A percentile compares a stretch with the other conserved stretches of the same genome.
Conservation (phyloP, 2,329 filamentous ascomycete species). For the Neonectria coccinea region DNA sequence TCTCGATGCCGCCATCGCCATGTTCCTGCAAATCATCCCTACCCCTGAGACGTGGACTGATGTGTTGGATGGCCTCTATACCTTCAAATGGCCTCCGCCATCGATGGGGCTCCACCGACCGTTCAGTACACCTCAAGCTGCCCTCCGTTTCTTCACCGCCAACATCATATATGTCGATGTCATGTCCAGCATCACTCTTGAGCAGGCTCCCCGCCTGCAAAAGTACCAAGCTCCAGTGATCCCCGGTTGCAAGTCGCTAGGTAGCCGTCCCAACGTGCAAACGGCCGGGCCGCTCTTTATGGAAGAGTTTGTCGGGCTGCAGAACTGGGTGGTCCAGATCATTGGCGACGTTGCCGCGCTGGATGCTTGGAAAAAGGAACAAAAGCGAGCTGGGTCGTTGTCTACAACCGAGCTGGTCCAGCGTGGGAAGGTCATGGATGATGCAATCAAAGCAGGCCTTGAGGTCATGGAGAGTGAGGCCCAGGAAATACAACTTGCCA, state of each 20-base stretch:
- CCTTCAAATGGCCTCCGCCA: conserved; percentile 50
- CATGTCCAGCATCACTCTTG: conserved; percentile 60
- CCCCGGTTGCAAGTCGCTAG: conserved; percentile 43
- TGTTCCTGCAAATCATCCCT: conserved; percentile 61
- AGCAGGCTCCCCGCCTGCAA: conserved; percentile 56
- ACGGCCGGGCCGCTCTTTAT: conserved; percentile 54
- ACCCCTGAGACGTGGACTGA: conserved; percentile 53
- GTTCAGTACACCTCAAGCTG: conserved; percentile 60
- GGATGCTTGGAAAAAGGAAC: conserved; percentile 66
- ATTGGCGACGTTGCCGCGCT: conserved; percentile 66
- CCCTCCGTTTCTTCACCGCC: conserved; percentile 60
- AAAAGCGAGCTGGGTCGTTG: conserved; percentile 56
- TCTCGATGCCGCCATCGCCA: conserved; percentile 61
- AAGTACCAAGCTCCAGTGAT: conserved; percentile 57
- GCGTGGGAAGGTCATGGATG: conserved; percentile 57
- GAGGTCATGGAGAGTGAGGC: conserved; percentile 44
- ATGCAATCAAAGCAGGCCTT: conserved; percentile 51
- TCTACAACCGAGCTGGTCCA: conserved; percentile 59
- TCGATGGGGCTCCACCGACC: conserved; percentile 50
- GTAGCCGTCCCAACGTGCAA: conserved; percentile 34
- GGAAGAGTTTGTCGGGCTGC: conserved; percentile 65
- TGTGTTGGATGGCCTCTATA: conserved; percentile 48
- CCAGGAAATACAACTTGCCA: conserved; percentile 2
- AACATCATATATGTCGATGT: conserved; percentile 63
- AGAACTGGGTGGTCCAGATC: conserved; percentile 68